Percentiles rank a stretch among this genome's conserved stretches.
Evolutionary conservation across 805 yeast genomes (phyloP).

Genomic region (Alloascoidea africana): DNA sequence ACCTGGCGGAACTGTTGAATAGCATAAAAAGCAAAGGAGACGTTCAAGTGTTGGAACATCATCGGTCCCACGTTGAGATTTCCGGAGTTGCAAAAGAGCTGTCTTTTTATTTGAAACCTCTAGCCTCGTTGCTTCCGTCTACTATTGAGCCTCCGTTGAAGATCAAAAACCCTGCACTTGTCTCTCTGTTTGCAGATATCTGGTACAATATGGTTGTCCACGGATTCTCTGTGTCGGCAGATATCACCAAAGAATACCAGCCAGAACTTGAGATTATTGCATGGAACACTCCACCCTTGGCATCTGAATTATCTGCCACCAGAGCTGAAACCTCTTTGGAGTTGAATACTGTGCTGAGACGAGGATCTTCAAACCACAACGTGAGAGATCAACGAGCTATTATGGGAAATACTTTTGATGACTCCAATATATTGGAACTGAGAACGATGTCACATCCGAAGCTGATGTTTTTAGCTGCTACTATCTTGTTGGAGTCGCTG

Average conservation of each 20-base stretch:
- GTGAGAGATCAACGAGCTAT: conserved; percentile 56
- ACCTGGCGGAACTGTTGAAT: conserved; percentile 50
- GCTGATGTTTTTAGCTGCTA: conserved; percentile 75
- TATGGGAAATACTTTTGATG: conserved; percentile 21
- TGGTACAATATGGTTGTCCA: conserved; percentile 94
- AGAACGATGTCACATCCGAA: conserved; percentile 53
- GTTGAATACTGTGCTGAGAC: conserved; percentile 74
- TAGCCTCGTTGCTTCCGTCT: conserved; percentile 61
- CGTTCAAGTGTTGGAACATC: conserved; percentile 58
- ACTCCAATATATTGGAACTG: conserved; percentile 36
- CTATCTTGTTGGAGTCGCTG: conserved; percentile 62
- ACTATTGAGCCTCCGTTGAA: conserved; percentile 28
- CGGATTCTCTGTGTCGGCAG: conserved; percentile 49
- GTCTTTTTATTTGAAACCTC: conserved; percentile 47
- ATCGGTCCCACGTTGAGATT: conserved; percentile 62
- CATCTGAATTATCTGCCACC: conserved; percentile 65
- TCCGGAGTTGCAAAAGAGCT: conserved; percentile 58
- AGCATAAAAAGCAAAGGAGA: conserved; percentile 69
- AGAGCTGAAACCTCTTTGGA: conserved; percentile 87
- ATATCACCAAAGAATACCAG: conserved; percentile 30
- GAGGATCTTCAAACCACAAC: conserved; percentile 77
- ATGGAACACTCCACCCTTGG: conserved; percentile 73
- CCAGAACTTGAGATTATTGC: conserved; percentile 56
- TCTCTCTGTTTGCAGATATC: conserved; percentile 61
- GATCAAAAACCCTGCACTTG: conserved; percentile 30